A percentile compares a stretch with the other conserved stretches of the same genome.
phyloP scores from a whole-genome alignment of 306 rosid species.

The Prunus armeniaca region DNA sequence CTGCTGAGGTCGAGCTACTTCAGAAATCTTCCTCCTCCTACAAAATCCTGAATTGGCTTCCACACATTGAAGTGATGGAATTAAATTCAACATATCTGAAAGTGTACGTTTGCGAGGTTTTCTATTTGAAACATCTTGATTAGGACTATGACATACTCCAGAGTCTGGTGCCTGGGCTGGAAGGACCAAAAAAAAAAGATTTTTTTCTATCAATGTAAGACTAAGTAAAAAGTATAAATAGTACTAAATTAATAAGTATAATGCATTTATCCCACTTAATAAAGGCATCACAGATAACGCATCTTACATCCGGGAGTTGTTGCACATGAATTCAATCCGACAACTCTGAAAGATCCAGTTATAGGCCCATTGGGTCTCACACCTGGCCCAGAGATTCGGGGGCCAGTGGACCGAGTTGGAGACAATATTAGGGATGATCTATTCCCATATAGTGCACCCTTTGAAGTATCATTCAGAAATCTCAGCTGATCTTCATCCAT shows the following conservation, averaged over 20 bases:
- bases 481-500: constrained; percentile 77
- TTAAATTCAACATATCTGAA: constrained; percentile 67
- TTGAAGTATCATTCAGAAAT: constrained; percentile 57
- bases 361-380: constrained; percentile 58
- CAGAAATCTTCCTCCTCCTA: constrained; percentile 68
- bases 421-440: constrained; percentile 65
- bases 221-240: constrained; percentile 1
- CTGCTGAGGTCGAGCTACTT: constrained; percentile 37
- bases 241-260: not conserved
- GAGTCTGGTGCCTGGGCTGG: constrained; percentile 74
- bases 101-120: constrained; percentile 71
- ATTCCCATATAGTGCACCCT: constrained; percentile 56
- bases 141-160: constrained; percentile 34
- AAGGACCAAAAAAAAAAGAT: constrained; percentile 23
- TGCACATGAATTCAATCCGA: constrained; percentile 58
- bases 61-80: constrained; percentile 80
- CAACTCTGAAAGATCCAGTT: constrained; percentile 53
- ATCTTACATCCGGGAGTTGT: constrained; percentile 86
- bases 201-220: constrained; percentile 30
- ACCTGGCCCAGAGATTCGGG: constrained; percentile 48
- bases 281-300: constrained; percentile 35
- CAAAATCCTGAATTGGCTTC: constrained; percentile 39
- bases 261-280: constrained; percentile 15
- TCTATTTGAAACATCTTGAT: constrained; percentile 51
- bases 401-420: constrained; percentile 55